Percentiles rank a stretch among this genome's conserved stretches.
Evolutionary conservation across 495 filamentous ascomycete species (phyloP).

Genomic region (Bacidia rubella): DNA sequence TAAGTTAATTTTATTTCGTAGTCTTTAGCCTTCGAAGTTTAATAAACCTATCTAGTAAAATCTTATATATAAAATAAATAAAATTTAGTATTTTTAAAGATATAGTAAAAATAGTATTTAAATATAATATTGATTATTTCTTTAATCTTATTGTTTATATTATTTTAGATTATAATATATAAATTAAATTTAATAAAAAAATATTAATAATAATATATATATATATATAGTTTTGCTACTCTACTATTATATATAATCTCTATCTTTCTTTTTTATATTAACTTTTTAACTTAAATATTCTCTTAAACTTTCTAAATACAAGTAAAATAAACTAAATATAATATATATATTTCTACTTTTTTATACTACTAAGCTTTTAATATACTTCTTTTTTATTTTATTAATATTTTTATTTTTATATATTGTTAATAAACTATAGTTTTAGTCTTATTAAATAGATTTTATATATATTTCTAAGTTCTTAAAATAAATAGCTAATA

Average conservation of each 20-base stretch:
- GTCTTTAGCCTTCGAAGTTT: neutral
- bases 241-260: neutral
- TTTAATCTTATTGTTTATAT: neutral
- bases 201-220: neutral
- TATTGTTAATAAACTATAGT: neutral
- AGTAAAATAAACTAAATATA: neutral
- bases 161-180: neutral
- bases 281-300: neutral
- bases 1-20: neutral
- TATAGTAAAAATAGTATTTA: neutral
- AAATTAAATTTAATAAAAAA: neutral
- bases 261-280: neutral
- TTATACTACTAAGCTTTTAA: neutral
- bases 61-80: neutral
- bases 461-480: neutral
- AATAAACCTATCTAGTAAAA: neutral
- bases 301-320: neutral
- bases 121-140: neutral
- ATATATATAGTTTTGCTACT: neutral
- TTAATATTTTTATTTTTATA: neutral
- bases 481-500: neutral
- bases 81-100: neutral
- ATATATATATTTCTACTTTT: neutral
- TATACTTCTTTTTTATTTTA: slow-evolving; percentile 1
- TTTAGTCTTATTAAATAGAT: neutral